Conservation (phyloP, 345 rosid species). For the Citropsis articulata region DNA sequence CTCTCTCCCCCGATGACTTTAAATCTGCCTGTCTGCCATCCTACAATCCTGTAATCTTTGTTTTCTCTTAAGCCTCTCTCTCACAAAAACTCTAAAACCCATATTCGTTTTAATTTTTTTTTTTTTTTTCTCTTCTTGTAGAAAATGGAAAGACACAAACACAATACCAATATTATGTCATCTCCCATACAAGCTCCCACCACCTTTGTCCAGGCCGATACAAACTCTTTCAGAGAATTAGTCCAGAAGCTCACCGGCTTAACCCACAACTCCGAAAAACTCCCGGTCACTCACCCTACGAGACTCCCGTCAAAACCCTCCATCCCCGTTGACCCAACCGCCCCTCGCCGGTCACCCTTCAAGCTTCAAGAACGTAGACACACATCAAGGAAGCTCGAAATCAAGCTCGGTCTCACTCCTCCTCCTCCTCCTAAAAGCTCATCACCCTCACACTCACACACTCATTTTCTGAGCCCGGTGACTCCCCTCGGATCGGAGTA, state of each 20-base stretch:
- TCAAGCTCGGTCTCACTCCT: constrained; percentile 34
- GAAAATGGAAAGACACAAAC: constrained; percentile 21
- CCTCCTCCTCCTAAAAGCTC: not conserved
- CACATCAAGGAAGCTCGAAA: constrained; percentile 37
- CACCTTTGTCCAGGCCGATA: constrained; percentile 49
- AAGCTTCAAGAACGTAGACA: constrained; percentile 55
- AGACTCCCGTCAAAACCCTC: constrained; percentile 18
- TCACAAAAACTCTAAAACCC: not conserved
- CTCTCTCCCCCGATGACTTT: not conserved
- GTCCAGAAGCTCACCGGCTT: constrained; percentile 51
- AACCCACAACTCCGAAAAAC: constrained; percentile 14
- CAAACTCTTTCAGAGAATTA: constrained; percentile 39
- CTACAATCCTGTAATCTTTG: not conserved
- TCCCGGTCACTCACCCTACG: constrained; percentile 23
- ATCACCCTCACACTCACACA: not conserved
- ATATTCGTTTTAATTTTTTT: not conserved
- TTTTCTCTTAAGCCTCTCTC: not conserved
- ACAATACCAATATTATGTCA: constrained; percentile 3
- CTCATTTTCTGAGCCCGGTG: constrained; percentile 32
- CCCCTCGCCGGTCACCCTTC: constrained; percentile 39
- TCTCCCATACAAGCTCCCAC: constrained; percentile 28
- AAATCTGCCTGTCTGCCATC: not conserved
- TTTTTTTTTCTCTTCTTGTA: too few species aligned
- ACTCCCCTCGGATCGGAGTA: constrained; percentile 36
- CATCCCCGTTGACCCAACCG: constrained; percentile 18